These are phyloP conservation scores for Peronospora farinosa DNA, from an alignment of 352 stramenopile species.

Conservation along the genomic window DNA sequence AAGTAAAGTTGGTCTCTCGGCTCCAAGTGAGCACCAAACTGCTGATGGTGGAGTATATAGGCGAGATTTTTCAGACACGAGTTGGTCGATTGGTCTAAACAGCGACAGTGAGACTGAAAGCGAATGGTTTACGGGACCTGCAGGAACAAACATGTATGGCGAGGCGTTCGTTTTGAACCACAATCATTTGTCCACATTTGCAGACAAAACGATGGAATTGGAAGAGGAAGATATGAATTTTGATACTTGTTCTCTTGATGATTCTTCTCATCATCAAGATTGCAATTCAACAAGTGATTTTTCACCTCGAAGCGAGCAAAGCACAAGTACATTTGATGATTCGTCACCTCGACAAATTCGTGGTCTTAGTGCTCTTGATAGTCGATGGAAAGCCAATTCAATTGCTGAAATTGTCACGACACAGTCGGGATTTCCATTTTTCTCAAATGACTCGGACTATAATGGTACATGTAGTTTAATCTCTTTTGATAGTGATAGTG, in stretches of 20 bases:
- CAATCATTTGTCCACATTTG: conserved; percentile 16
- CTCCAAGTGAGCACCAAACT: not conserved
- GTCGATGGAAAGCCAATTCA: conserved; percentile 9
- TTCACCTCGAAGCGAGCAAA: conserved; percentile 10
- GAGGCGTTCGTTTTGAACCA: conserved; percentile 2
- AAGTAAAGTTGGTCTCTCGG: not conserved
- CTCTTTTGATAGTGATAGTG: conserved; percentile 18
- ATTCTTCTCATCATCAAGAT: conserved; percentile 19
- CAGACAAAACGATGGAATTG: conserved; percentile 13
- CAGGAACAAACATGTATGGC: not conserved
- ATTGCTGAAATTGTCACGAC: conserved; percentile 12
- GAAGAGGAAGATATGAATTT: conserved; percentile 4
- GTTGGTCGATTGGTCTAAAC: conserved; percentile 31
- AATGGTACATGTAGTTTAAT: conserved; percentile 22
- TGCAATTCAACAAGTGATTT: conserved; percentile 5
- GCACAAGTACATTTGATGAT: conserved; percentile 16
- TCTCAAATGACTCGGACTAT: conserved; percentile 25
- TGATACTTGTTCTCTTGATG: conserved; percentile 11
- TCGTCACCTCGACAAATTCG: conserved; percentile 21
- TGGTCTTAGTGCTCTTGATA: conserved; percentile 19
- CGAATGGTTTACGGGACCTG: conserved; percentile 6
- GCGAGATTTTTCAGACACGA: conserved; percentile 26
- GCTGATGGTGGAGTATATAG: conserved; percentile 13
- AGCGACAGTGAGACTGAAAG: conserved; percentile 28
- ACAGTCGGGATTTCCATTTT: conserved; percentile 14